Evolutionary conservation across 1,284 basidiomycete species (phyloP), one percentile per base, ranked within the genome.

Genomic region (Caloboletus inedulis): DNA sequence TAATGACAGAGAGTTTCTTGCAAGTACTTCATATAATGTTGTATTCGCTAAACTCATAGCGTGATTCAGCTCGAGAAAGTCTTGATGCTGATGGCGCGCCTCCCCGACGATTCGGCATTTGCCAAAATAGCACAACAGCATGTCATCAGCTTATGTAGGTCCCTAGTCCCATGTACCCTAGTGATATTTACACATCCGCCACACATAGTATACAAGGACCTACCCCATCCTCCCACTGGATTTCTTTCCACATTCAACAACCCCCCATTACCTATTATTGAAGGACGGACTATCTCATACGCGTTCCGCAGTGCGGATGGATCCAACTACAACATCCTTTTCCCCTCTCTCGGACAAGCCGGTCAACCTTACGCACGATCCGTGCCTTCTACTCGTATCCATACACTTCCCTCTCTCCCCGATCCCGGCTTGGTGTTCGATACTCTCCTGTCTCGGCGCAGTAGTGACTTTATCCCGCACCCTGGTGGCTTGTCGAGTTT

Each of bases 401-500:
- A 73, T 3, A 75, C 81, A 0, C 62, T 66, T 13, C 64, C 74
- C 30, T 70, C 72, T 7, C 78, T 90, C 34, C 89, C 89, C 0
- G 84, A 88, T 58, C 69, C 88, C 6, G 81, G 76, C 2, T 69
- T 86, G 3, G 77, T 92, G 2, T 93, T 91, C 59, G 88, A 93
- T 61, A 74, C 76, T 1, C 80, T 93, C 8, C 73, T 93, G 42
- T 75, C 79, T 57, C 77, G 84, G 52, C 40, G 54, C 52, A 31
- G 53, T 41, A 75, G 80, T 34, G 64, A 76, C 51, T 80, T 81
- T 57, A 63, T 64, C 8, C 67, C 70, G 1, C 83, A 85, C 62
- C 83, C 81, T 14, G 80, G 77, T 19, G 81, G 82, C 27, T 77
- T 89, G 47, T 85, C 81, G 10, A 78, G 77, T 44, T 69, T 89